Base-by-base conservation (phyloP, 352 stramenopile species). In the Phytophthora chlamydospora region DNA sequence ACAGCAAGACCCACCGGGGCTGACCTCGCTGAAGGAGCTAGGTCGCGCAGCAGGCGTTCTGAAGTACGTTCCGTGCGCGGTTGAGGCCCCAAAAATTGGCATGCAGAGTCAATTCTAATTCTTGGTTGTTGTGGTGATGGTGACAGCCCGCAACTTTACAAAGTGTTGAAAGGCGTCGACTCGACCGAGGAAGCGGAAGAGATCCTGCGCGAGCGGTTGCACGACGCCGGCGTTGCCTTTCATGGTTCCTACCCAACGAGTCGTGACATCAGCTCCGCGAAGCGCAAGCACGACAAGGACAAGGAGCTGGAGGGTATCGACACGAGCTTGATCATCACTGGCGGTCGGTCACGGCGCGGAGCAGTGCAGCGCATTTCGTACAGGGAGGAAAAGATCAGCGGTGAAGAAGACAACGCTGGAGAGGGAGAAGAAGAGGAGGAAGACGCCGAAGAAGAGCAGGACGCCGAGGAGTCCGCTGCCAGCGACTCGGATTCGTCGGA, bases 271-370 rank as follows among this genome's bases (percentile, higher is more conserved):
- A 72, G 71, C 3, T 71, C 64, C n/a, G 74, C 82, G 21, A 92
- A 89, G 71, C 79, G 62, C 55, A 94, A 92, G 62, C 71, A 75
- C 9, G 78, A 77, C 6, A 71, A 89, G 24, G 83, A 85, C 17
- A 80, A 81, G 39, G 87, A 95, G 39, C 55, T 94, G 29, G 87
- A 95, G 43, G 87, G 85, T 11, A 95, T 95, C 9, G 87, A 95
- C 60, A 87, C 83, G 2, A 90, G 73, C 19, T 58, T 91, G 12
- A 95, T 95, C 60, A 90, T 95, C 52, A 63, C 58, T 24, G 51
- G 55, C 13, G 63, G 74, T 13, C 58, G 76, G 19, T 62, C 71
- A 11, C 76, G 73, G 38, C 71, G 71, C 38, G 66, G 53, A 47
- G 32, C 42, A 21, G 34, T 38, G 12, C 44, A 68, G 41, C 51